Percentiles rank a stretch among this genome's conserved stretches.
Evolutionary conservation across 768 basidiomycete genomes (phyloP).

Genomic region (Mycena leptocephala): DNA sequence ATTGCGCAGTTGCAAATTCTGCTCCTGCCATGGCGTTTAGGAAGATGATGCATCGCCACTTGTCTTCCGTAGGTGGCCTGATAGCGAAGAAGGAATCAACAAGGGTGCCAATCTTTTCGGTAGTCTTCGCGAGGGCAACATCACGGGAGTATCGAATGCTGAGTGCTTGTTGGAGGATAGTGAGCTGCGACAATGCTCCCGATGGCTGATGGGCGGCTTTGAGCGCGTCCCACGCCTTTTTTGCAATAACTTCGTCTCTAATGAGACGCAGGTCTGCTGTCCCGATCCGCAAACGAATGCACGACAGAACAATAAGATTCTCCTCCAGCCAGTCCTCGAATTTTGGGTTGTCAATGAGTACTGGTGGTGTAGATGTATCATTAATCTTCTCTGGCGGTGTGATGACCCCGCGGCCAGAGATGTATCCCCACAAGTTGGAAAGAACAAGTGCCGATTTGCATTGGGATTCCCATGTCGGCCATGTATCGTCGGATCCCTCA

Average conservation of each 20-base stretch:
- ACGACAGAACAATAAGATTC: constrained; percentile 7
- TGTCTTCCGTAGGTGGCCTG: constrained; percentile 1
- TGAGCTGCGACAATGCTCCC: constrained; percentile 6
- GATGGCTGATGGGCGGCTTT: constrained; percentile 6
- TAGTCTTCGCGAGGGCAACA: not conserved
- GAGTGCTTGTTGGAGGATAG: constrained; percentile 11
- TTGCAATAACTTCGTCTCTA: not conserved
- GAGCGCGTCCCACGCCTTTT: not conserved
- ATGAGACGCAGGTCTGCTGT: not conserved
- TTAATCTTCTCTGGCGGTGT: not conserved
- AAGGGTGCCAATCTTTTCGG: not conserved
- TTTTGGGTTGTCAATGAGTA: not conserved
- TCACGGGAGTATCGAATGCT: not conserved
- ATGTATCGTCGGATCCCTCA: not conserved
- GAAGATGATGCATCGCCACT: constrained; percentile 2
- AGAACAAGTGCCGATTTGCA: constrained; percentile 4
- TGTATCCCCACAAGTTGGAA: not conserved
- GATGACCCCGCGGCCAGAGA: not conserved
- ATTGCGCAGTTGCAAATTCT: not conserved
- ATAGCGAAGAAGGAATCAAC: constrained; percentile 11
- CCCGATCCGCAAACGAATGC: not conserved
- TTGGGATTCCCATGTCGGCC: constrained; percentile 12
- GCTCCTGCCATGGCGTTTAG: constrained; percentile 1
- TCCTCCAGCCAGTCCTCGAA: constrained; percentile 2
- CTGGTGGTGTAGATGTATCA: not conserved